Percentiles rank a stretch among this genome's conserved stretches.
Conservation (phyloP, 805 yeast genomes). For the Sugiyamaella smithiae region DNA sequence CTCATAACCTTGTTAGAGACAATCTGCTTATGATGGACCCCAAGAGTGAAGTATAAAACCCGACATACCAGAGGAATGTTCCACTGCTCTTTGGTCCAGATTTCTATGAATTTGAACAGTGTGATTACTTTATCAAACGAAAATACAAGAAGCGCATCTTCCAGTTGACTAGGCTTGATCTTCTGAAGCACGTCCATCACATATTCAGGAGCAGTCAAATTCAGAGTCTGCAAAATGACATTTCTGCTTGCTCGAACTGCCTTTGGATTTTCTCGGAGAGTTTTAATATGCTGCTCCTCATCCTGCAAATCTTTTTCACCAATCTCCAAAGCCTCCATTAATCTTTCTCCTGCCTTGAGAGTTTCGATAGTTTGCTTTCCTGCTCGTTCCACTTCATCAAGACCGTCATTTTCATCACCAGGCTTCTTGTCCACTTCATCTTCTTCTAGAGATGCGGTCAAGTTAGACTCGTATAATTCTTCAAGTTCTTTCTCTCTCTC, state of each 20-base stretch:
- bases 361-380: conserved; percentile 85
- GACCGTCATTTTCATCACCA: conserved; percentile 45
- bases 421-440: conserved; percentile 42
- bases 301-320: conserved; percentile 69
- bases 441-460: conserved; percentile 68
- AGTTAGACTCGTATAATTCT: conserved; percentile 79
- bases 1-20: conserved; percentile 50
- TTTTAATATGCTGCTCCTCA: conserved; percentile 46
- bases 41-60: conserved; percentile 69
- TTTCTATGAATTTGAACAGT: conserved; percentile 67
- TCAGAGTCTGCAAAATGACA: conserved; percentile 70
- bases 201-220: conserved; percentile 69
- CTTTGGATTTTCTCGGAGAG: conserved; percentile 43
- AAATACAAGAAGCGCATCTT: conserved; percentile 86
- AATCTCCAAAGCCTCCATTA: conserved; percentile 88
- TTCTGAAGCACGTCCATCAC: conserved; percentile 68
- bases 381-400: conserved; percentile 59
- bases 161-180: conserved; percentile 80
- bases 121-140: conserved; percentile 82
- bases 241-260: conserved; percentile 59
- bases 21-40: conserved; percentile 75
- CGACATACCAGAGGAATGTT: conserved; percentile 67
- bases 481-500: conserved; percentile 95
- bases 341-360: conserved; percentile 87
- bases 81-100: conserved; percentile 57